Percentiles rank a stretch among this genome's conserved stretches.
Conservation (phyloP, 2,329 filamentous ascomycete genomes). For the Botrytis elliptica region DNA sequence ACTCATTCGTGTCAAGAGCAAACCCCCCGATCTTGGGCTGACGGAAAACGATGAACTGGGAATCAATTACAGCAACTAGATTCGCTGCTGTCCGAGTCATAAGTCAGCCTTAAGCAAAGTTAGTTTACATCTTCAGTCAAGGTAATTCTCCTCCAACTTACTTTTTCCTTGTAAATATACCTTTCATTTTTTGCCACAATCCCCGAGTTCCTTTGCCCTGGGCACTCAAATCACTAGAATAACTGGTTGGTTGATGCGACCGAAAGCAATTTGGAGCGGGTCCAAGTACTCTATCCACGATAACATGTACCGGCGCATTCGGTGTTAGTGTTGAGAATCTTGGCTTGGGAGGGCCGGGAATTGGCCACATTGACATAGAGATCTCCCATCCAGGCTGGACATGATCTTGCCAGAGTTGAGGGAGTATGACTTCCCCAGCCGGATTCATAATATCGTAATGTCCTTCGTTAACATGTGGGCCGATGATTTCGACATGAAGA, state of each 20-base stretch:
- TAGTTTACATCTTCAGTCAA: neutral
- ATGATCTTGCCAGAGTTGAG: conserved; percentile 77
- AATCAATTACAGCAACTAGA: neutral
- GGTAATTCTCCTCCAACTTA: neutral
- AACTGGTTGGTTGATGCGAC: neutral
- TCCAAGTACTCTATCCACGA: conserved; percentile 1
- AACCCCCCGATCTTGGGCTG: neutral
- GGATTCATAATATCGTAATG: conserved; percentile 80
- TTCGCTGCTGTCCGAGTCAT: neutral
- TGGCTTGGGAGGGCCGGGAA: conserved; percentile 60
- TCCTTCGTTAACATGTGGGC: conserved; percentile 71
- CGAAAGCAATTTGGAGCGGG: neutral
- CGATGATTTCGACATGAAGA: conserved; percentile 72
- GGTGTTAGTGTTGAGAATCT: conserved; percentile 59
- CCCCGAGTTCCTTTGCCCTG: neutral
- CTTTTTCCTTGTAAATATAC: neutral
- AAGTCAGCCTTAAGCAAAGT: neutral
- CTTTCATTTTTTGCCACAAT: conserved; percentile 11
- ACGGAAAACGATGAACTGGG: neutral
- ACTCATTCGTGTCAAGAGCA: neutral
- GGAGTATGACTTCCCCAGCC: conserved; percentile 78
- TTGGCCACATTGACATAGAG: conserved; percentile 67
- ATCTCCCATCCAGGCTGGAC: conserved; percentile 74
- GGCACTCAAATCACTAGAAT: neutral
- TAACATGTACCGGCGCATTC: conserved; percentile 2